Evolutionary conservation across 1,284 basidiomycete genomes (phyloP).

Genomic region (Wallemia mellicola): DNA sequence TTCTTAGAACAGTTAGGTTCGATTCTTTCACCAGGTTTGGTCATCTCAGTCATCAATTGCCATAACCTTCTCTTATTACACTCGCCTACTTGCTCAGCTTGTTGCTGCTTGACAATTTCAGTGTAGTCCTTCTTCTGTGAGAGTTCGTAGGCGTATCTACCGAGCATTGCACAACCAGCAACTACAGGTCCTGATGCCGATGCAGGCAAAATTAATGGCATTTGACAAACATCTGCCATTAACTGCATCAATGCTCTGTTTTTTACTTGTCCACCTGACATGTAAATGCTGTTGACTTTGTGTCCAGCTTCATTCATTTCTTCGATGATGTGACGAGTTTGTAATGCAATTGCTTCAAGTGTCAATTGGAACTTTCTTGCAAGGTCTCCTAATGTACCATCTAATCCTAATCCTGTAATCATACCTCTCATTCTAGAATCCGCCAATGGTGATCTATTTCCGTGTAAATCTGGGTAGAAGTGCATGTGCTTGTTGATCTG

Average conservation of each 20-base stretch:
- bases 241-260: constrained; percentile 57
- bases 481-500: constrained; percentile 56
- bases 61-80: constrained; percentile 42
- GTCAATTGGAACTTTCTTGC: constrained; percentile 72
- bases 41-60: constrained; percentile 89
- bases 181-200: constrained; percentile 51
- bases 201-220: constrained; percentile 56
- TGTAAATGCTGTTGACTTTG: constrained; percentile 54
- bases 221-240: constrained; percentile 52
- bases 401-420: constrained; percentile 57
- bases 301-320: constrained; percentile 69
- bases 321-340: constrained; percentile 81
- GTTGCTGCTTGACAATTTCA: constrained; percentile 16
- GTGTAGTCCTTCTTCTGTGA: constrained; percentile 10
- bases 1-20: constrained; percentile 29
- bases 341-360: constrained; percentile 76
- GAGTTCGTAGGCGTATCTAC: constrained; percentile 49
- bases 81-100: constrained; percentile 21
- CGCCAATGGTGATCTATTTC: constrained; percentile 83
- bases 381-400: constrained; percentile 46
- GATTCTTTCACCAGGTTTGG: constrained; percentile 45
- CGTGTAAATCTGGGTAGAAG: constrained; percentile 72
- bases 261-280: constrained; percentile 66
- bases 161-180: constrained; percentile 75
- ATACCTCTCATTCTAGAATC: constrained; percentile 79